Percentiles rank a stretch among this genome's conserved stretches.
Evolutionary conservation across 2,329 filamentous ascomycete genomes (phyloP).

Genomic region (Albophoma yamanashiensis): DNA sequence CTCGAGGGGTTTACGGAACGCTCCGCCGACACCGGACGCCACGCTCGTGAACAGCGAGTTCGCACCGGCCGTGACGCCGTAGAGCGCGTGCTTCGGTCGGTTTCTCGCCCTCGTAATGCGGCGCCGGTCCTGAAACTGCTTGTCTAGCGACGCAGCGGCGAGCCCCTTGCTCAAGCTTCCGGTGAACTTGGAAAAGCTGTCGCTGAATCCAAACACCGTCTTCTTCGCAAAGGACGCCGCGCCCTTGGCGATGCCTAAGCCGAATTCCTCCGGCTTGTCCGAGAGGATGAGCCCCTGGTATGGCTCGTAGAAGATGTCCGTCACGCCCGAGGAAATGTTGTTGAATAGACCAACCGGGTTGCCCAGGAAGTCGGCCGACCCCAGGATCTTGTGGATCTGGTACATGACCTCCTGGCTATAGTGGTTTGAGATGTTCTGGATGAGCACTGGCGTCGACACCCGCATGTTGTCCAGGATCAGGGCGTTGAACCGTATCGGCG

Average conservation of each 20-base stretch:
- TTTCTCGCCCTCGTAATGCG: conserved; percentile 91
- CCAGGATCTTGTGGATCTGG: conserved; percentile 94
- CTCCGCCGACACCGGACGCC: conserved; percentile 84
- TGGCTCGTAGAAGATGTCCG: conserved; percentile 97
- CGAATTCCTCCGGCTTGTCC: conserved; percentile 89
- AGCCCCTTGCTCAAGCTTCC: conserved; percentile 95
- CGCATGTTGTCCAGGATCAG: conserved; percentile 91
- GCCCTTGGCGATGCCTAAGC: conserved; percentile 89
- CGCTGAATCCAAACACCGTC: conserved; percentile 92
- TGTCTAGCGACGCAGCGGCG: conserved; percentile 89
- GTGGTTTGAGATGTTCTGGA: conserved; percentile 82
- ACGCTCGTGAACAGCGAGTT: conserved; percentile 91
- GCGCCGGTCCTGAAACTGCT: conserved; percentile 94
- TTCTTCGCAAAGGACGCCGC: conserved; percentile 98
- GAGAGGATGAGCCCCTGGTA: conserved; percentile 97
- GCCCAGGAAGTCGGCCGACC: conserved; percentile 92
- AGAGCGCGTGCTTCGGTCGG: conserved; percentile 91
- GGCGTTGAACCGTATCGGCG: conserved; percentile 85
- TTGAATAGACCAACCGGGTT: conserved; percentile 98
- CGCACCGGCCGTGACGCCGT: conserved; percentile 88
- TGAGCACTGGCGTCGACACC: conserved; percentile 73
- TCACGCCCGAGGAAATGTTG: conserved; percentile 93
- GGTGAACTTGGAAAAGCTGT: conserved; percentile 96
- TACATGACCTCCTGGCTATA: conserved; percentile 95
- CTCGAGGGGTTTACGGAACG: conserved; percentile 88